Percentiles rank a stretch among this genome's conserved stretches.
Conservation (phyloP, 2,329 filamentous ascomycete species). For the Coccinonectria pachysandricola region DNA sequence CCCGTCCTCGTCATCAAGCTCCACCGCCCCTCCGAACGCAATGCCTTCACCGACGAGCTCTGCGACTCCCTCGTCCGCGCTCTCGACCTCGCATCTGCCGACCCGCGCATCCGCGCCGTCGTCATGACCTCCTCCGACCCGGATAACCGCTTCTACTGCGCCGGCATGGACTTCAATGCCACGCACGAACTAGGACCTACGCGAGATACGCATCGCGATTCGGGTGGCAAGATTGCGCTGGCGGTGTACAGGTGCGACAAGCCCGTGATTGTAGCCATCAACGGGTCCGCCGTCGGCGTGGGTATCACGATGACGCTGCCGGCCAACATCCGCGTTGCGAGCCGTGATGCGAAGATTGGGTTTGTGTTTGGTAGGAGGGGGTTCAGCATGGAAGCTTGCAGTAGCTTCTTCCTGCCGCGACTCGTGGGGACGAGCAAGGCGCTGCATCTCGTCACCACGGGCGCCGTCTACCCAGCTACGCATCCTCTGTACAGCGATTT, state of each 20-base stretch:
- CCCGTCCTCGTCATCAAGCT: background rate
- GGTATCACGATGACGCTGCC: constrained; percentile 8
- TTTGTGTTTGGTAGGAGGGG: constrained; percentile 9
- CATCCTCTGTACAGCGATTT: background rate
- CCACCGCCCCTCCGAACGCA: background rate
- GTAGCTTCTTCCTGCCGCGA: constrained; percentile 8
- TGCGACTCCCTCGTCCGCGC: constrained; percentile 18
- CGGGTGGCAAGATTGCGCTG: constrained; percentile 28
- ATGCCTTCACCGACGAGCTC: background rate
- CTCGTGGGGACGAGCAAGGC: constrained; percentile 7
- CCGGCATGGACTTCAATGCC: no score
- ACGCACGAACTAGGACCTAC: no score
- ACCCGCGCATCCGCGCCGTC: constrained; percentile 45
- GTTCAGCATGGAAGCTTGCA: constrained; percentile 8
- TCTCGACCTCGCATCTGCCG: constrained; percentile 45
- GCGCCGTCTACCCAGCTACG: constrained; percentile 3
- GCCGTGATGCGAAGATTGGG: constrained; percentile 4
- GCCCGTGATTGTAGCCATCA: constrained; percentile 9
- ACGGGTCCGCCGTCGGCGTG: constrained; percentile 8
- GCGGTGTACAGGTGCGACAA: constrained; percentile 9
- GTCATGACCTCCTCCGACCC: no score
- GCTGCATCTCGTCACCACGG: constrained; percentile 7
- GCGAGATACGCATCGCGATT: no score
- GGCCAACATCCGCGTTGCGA: constrained; percentile 6
- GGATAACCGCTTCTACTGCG: no score